Percentiles rank a stretch among this genome's conserved stretches.
Conservation (phyloP, 2,329 filamentous ascomycete genomes). For the Microcyclospora pomicola region DNA sequence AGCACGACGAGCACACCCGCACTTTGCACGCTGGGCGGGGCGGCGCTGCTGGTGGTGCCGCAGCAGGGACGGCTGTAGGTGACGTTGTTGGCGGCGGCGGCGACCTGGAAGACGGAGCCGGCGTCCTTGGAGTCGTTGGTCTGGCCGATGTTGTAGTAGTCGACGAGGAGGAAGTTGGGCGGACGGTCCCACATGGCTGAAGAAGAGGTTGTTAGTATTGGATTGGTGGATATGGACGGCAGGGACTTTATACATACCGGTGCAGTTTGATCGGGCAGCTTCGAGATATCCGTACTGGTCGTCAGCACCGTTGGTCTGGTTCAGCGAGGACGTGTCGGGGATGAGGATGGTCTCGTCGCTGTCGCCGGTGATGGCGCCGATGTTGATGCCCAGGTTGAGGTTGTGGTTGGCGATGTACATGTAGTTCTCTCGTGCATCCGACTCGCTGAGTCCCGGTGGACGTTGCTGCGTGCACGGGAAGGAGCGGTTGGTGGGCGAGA, state of each 20-base stretch:
- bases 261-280: conserved; percentile 48
- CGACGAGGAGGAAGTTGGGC: conserved; percentile 68
- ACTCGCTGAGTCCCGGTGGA: conserved; percentile 49
- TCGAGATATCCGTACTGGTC: conserved; percentile 54
- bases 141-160: conserved; percentile 65
- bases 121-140: conserved; percentile 16
- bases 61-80: conserved; percentile 37
- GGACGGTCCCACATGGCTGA: conserved; percentile 48
- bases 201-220: conserved; percentile 1
- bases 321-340: conserved; percentile 55
- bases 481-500: conserved; percentile 51
- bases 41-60: not conserved
- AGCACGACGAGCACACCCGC: not conserved
- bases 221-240: not conserved
- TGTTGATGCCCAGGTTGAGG: conserved; percentile 70
- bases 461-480: conserved; percentile 73
- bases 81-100: conserved; percentile 57
- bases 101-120: conserved; percentile 59
- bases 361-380: conserved; percentile 85
- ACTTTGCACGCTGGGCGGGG: not conserved
- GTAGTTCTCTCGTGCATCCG: conserved; percentile 39
- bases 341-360: conserved; percentile 73
- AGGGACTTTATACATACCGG: conserved; percentile 21
- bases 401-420: conserved; percentile 88
- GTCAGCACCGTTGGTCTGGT: conserved; percentile 54